Conservation (phyloP, 345 rosid genomes). For the Lepidium sativum region DNA sequence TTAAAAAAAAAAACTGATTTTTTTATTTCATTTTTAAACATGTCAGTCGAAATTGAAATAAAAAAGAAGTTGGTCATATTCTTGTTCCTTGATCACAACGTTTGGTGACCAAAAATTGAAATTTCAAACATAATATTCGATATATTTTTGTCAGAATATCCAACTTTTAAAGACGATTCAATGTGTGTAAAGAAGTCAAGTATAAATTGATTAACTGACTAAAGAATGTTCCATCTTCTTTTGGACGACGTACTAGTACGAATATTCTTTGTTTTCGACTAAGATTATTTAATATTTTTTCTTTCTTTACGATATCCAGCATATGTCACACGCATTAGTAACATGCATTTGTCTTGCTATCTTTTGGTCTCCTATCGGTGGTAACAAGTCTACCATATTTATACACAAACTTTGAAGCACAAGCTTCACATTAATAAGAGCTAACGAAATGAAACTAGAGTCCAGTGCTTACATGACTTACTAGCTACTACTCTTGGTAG, state of each 20-base stretch:
- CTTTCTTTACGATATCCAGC: background rate
- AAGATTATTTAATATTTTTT: no score
- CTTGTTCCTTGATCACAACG: background rate
- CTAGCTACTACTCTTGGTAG: background rate
- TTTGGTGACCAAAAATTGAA: background rate
- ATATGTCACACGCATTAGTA: no score
- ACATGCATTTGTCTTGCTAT: no score
- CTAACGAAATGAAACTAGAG: background rate
- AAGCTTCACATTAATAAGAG: background rate
- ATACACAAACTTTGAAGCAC: background rate
- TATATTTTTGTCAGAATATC: background rate
- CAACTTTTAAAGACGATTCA: background rate
- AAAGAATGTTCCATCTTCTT: background rate
- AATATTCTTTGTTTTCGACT: background rate
- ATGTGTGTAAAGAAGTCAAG: background rate
- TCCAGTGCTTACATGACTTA: background rate
- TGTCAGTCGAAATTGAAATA: no score
- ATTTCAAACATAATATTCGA: background rate
- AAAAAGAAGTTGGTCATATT: background rate
- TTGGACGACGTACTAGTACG: background rate
- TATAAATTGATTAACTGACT: background rate
- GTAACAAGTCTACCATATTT: no score
- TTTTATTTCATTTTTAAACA: no score
- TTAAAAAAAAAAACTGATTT: no score
- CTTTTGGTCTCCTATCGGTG: no score